Evolutionary conservation across 1,139 yeast genomes (phyloP), one percentile per base, ranked within the genome.

Genomic region (Sugiyamaella japonica): DNA sequence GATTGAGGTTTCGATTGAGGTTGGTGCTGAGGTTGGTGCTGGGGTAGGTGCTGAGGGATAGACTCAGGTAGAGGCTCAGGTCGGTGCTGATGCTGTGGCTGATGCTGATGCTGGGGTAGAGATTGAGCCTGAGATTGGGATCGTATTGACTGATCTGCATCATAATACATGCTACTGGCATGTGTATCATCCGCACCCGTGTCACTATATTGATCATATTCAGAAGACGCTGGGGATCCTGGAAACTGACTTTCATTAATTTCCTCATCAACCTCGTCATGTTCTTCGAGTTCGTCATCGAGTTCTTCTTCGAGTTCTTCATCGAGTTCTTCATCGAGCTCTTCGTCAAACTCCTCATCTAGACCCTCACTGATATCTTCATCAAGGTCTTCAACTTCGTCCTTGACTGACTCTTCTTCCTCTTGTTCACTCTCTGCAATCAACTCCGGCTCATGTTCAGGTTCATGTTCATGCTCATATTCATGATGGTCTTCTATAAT

Each of bases 401-500:
- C 59, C 8, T 56, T 62, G 16, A 16, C 4, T 39, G 7, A 6
- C 43, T 13, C 8, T 7, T 13, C 17, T 44, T 46, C 56, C 28
- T 43, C 52, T 17, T 52, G 50, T 25, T 54, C 61, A 6, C 47
- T 50, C 36, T 44, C 54, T 34, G 15, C 38, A n/a, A 13, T n/a
- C 8, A 7, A n/a, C 8, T 59, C 63, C 3, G 3, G 25, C 25
- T 20, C 25, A 20, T 20, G 25, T 20, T 20, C 25, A 20, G 3
- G 25, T 6, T 20, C 25, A 20, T 20, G 25, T 20, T 3, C 10
- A 12, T 29, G 34, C 2, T 53, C 60, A 13, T 38, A 41, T 2
- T 48, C 57, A n/a, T n/a, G n/a, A n/a, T n/a, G n/a, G 29, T 60
- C 64, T 13, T 55, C 50, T 38, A 48, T 45, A 1, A 67, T 29